phyloP scores from a whole-genome alignment of 2,329 filamentous ascomycete species.

The Microcyclospora tardicrescens region DNA sequence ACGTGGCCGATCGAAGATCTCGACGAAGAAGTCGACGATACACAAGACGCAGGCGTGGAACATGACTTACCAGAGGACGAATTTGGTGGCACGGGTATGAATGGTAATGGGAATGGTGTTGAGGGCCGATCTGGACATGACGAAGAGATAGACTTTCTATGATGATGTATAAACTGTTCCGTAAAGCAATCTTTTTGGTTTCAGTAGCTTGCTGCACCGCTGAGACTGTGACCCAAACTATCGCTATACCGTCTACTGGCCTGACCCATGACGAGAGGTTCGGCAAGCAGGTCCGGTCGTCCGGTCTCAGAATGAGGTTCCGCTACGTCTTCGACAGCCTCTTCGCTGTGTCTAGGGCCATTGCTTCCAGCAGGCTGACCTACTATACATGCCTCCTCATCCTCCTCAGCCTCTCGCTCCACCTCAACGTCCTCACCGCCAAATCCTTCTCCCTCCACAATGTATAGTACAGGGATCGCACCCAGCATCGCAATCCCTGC shows the following conservation, averaged over 20 bases:
- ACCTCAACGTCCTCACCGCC: conserved; percentile 31
- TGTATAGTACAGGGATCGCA: conserved; percentile 58
- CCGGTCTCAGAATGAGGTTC: too few species aligned
- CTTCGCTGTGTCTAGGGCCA: too few species aligned
- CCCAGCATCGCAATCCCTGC: conserved; percentile 50
- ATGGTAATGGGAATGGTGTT: conserved; percentile 2
- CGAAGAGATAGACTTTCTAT: conserved; percentile 7
- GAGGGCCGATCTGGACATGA: conserved; percentile 4
- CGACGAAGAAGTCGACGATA: conserved; percentile 38
- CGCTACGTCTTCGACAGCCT: too few species aligned
- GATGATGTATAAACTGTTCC: neutral
- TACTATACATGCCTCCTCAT: too few species aligned
- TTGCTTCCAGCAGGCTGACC: too few species aligned
- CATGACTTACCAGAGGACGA: conserved; percentile 3
- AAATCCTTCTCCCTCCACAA: conserved; percentile 62
- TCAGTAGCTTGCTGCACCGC: too few species aligned
- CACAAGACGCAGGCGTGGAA: conserved; percentile 10
- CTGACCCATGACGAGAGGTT: too few species aligned
- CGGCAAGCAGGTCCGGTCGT: too few species aligned
- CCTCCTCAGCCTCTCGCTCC: too few species aligned
- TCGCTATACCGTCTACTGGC: too few species aligned
- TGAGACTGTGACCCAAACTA: too few species aligned
- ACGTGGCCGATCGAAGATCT: conserved; percentile 86
- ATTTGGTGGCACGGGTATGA: neutral
- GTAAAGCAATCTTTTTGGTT: too few species aligned